phyloP scores from a whole-genome alignment of 2,329 filamentous ascomycete species.

The Botrytis sinoallii region DNA sequence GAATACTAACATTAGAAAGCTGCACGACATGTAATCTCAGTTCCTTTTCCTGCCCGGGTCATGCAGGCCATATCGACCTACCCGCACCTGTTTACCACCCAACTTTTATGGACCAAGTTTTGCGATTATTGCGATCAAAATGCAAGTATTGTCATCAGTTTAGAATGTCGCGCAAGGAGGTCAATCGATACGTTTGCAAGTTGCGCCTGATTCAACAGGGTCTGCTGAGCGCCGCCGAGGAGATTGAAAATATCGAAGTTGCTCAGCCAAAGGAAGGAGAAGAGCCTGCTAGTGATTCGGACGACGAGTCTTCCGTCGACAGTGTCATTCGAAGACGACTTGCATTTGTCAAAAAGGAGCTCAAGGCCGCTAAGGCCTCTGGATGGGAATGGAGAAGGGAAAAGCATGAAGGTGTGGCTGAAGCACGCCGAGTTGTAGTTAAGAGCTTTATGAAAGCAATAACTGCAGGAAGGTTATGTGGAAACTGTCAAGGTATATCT shows the following conservation, averaged over 20 bases:
- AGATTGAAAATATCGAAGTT: conserved; percentile 44
- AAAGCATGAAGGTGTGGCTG: conserved; percentile 81
- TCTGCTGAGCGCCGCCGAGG: conserved; percentile 63
- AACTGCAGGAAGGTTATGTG: conserved; percentile 66
- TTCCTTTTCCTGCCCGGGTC: conserved; percentile 80
- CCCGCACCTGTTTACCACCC: conserved; percentile 93
- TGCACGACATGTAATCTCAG: conserved; percentile 91
- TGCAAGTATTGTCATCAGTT: conserved; percentile 90
- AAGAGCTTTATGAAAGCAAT: conserved; percentile 79
- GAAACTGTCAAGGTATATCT: conserved; percentile 64
- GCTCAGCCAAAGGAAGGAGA: conserved; percentile 26
- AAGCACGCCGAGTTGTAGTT: conserved; percentile 71
- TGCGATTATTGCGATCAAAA: conserved; percentile 79
- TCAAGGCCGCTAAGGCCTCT: conserved; percentile 54
- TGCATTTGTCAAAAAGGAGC: conserved; percentile 69
- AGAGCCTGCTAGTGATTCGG: conserved; percentile 30
- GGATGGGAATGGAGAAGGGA: conserved; percentile 44
- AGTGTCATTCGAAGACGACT: conserved; percentile 54
- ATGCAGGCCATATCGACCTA: conserved; percentile 92
- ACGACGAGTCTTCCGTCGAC: conserved; percentile 41
- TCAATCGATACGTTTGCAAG: conserved; percentile 80
- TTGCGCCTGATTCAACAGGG: conserved; percentile 83
- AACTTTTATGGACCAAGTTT: conserved; percentile 90
- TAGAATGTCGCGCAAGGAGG: conserved; percentile 70
- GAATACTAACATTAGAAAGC: conserved; percentile 45